phyloP scores from a whole-genome alignment of 352 stramenopile species.

The Phytophthora hibernalis region DNA sequence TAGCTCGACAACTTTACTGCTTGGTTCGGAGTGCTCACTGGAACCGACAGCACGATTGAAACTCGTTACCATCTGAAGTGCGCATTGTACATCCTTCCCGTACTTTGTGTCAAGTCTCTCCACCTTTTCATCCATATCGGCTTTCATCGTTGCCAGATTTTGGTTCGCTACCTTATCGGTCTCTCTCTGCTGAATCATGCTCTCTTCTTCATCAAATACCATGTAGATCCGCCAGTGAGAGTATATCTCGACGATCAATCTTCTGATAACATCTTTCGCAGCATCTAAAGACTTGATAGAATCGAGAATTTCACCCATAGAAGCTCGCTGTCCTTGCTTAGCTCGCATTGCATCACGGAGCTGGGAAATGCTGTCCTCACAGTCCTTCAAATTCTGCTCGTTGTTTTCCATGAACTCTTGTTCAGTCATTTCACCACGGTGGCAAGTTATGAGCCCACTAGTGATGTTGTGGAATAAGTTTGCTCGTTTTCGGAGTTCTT shows the following conservation, averaged over 20 bases:
- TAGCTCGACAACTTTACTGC: conserved; percentile 26
- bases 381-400: conserved; percentile 56
- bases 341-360: conserved; percentile 51
- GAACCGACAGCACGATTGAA: conserved; percentile 29
- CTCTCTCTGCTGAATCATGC: conserved; percentile 24
- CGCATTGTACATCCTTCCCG: conserved; percentile 41
- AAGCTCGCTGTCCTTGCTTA: conserved; percentile 25
- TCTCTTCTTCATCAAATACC: conserved; percentile 39
- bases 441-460: conserved; percentile 35
- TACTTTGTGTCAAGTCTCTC: conserved; percentile 39
- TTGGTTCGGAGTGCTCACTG: conserved; percentile 20
- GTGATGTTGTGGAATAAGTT: conserved; percentile 59
- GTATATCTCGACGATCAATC: conserved; percentile 62
- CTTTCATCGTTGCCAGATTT: conserved; percentile 23
- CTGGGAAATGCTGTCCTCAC: conserved; percentile 68
- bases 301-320: conserved; percentile 47
- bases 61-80: conserved; percentile 46
- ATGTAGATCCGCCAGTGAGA: conserved; percentile 55
- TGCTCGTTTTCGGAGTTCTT: conserved; percentile 59
- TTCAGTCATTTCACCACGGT: conserved; percentile 47
- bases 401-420: conserved; percentile 64
- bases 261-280: conserved; percentile 57
- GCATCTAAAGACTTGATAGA: conserved; percentile 52
- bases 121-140: conserved; percentile 37
- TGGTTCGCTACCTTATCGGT: conserved; percentile 10